phyloP scores from a whole-genome alignment of 2,329 filamentous ascomycete species.

The Byssothecium circinans region DNA sequence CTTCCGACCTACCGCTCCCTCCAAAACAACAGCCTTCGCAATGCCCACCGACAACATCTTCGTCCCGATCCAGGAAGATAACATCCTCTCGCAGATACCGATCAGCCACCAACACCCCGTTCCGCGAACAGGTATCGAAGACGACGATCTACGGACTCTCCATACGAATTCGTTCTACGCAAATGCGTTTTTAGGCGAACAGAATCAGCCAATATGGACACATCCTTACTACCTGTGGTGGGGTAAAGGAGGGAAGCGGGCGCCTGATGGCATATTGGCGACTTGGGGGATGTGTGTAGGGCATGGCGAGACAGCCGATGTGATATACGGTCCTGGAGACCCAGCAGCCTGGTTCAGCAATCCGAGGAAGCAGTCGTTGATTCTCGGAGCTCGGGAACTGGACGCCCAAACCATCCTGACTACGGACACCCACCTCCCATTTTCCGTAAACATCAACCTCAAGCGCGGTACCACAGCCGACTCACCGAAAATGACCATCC shows the following conservation, averaged over 20 bases:
- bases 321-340: conserved; percentile 61
- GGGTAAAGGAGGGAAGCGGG: conserved; percentile 47
- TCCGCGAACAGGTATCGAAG: conserved; percentile 41
- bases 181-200: conserved; percentile 76
- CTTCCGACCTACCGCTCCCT: background rate
- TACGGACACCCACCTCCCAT: conserved; percentile 56
- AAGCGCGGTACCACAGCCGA: conserved; percentile 53
- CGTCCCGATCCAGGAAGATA: conserved; percentile 44
- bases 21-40: background rate
- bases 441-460: conserved; percentile 70
- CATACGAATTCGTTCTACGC: conserved; percentile 72
- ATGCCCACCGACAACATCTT: conserved; percentile 41
- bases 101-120: conserved; percentile 47
- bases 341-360: conserved; percentile 69
- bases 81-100: conserved; percentile 46
- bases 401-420: conserved; percentile 59
- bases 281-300: conserved; percentile 76
- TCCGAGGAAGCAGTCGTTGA: conserved; percentile 78
- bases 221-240: conserved; percentile 60
- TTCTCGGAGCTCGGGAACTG: conserved; percentile 78
- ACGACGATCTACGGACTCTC: conserved; percentile 50
- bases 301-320: conserved; percentile 69
- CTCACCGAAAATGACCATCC: conserved; percentile 69
- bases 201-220: conserved; percentile 70
- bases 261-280: conserved; percentile 53